A percentile compares a stretch with the other conserved stretches of the same genome.
Evolutionary conservation across 345 rosid genomes (phyloP).

Genomic region (Populus tremula): DNA sequence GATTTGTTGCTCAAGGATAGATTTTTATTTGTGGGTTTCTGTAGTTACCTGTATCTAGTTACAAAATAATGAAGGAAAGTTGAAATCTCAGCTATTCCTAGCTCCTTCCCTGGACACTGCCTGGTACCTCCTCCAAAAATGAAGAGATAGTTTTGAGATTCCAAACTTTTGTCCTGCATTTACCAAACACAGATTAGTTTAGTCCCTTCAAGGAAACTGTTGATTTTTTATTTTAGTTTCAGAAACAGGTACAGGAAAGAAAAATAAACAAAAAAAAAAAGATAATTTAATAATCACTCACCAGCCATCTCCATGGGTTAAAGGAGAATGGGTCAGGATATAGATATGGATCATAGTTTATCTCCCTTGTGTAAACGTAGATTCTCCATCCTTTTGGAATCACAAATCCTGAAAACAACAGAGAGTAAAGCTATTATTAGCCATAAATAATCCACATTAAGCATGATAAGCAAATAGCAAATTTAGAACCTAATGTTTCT

Average conservation of each 20-base stretch:
- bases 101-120: constrained; percentile 91
- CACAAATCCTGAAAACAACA: constrained; percentile 34
- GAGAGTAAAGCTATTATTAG: background rate
- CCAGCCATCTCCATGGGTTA: constrained; percentile 92
- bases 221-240: background rate
- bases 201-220: background rate
- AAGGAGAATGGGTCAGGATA: constrained; percentile 65
- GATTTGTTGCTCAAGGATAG: background rate
- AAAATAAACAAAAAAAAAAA: background rate
- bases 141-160: constrained; percentile 51
- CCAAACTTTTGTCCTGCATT: constrained; percentile 62
- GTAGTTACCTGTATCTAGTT: constrained; percentile 67
- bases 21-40: background rate
- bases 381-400: constrained; percentile 58
- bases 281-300: constrained; percentile 10
- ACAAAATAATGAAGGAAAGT: constrained; percentile 88
- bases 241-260: background rate
- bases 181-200: background rate
- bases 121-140: constrained; percentile 90
- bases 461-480: background rate
- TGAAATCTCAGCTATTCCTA: constrained; percentile 85
- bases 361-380: constrained; percentile 66
- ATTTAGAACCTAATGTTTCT: background rate
- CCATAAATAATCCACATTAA: too few species aligned
- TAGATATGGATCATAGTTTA: constrained; percentile 61